Percentiles rank a stretch among this genome's conserved stretches.
Evolutionary conservation across 495 filamentous ascomycete species (phyloP).

Genomic region (Bryoglossum gracile): DNA sequence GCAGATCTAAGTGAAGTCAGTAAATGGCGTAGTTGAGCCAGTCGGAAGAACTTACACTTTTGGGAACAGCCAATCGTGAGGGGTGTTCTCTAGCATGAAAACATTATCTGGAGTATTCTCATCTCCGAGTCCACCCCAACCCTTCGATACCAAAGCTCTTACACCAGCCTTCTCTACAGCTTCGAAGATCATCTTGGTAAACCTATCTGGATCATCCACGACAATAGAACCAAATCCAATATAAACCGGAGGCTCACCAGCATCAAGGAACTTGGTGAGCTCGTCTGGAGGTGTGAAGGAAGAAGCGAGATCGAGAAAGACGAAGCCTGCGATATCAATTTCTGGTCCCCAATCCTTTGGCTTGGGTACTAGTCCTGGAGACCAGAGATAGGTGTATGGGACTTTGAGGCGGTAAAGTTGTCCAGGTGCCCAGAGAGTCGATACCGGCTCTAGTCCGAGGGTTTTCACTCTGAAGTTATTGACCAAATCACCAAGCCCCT

Average conservation of each 20-base stretch:
- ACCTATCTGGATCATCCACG: constrained; percentile 55
- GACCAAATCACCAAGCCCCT: constrained; percentile 56
- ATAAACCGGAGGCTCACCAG: constrained; percentile 51
- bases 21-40: background rate
- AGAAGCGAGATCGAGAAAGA: constrained; percentile 56
- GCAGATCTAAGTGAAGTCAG: constrained; percentile 31
- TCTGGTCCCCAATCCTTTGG: constrained; percentile 56
- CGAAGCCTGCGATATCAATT: constrained; percentile 57
- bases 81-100: constrained; percentile 57
- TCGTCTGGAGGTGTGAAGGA: constrained; percentile 48
- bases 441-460: constrained; percentile 53
- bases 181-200: constrained; percentile 56
- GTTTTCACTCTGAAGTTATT: constrained; percentile 55
- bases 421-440: constrained; percentile 58
- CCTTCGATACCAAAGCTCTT: constrained; percentile 56
- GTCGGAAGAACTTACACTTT: constrained; percentile 34
- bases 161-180: constrained; percentile 52
- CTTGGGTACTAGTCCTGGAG: constrained; percentile 56
- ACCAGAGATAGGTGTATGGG: constrained; percentile 61
- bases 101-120: constrained; percentile 51
- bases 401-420: constrained; percentile 53
- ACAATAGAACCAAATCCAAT: constrained; percentile 66
- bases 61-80: constrained; percentile 64
- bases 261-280: constrained; percentile 47
- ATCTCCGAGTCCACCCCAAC: constrained; percentile 58